Conservation (phyloP, 2,329 filamentous ascomycete genomes). For the Albifimbria verrucaria region DNA sequence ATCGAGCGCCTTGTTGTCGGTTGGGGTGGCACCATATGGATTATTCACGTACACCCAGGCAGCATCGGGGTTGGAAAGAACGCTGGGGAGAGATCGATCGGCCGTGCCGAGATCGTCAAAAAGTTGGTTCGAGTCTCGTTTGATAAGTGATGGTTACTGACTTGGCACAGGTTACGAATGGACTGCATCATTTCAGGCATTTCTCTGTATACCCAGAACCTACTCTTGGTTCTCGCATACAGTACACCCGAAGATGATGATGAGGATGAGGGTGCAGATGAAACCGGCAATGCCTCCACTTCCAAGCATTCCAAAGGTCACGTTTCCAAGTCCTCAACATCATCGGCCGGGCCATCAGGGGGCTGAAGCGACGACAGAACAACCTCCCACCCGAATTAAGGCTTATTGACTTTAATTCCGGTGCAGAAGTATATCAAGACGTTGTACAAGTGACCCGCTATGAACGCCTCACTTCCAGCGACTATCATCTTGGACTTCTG, state of each 20-base stretch:
- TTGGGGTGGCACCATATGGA: conserved; percentile 96
- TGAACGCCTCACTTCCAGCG: conserved; percentile 78
- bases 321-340: conserved; percentile 40
- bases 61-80: conserved; percentile 63
- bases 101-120: conserved; percentile 85
- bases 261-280: conserved; percentile 42
- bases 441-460: conserved; percentile 82
- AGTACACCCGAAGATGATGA: conserved; percentile 71
- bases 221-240: conserved; percentile 90
- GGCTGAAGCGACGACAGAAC: conserved; percentile 70
- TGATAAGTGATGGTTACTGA: conserved; percentile 48
- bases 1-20: conserved; percentile 85
- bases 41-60: conserved; percentile 83
- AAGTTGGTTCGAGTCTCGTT: conserved; percentile 67
- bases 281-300: background rate
- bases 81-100: conserved; percentile 67
- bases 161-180: conserved; percentile 69
- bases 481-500: conserved; percentile 86
- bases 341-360: conserved; percentile 57
- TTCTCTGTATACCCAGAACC: conserved; percentile 88
- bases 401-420: conserved; percentile 82
- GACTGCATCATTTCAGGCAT: conserved; percentile 98
- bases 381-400: conserved; percentile 84
- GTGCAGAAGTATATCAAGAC: conserved; percentile 85
- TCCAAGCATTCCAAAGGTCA: conserved; percentile 32